Percentiles rank a stretch among this genome's conserved stretches.
These are phyloP conservation scores for Penicillium griseofulvum DNA, from an alignment of 2,329 filamentous ascomycete genomes.

Conservation along the genomic window DNA sequence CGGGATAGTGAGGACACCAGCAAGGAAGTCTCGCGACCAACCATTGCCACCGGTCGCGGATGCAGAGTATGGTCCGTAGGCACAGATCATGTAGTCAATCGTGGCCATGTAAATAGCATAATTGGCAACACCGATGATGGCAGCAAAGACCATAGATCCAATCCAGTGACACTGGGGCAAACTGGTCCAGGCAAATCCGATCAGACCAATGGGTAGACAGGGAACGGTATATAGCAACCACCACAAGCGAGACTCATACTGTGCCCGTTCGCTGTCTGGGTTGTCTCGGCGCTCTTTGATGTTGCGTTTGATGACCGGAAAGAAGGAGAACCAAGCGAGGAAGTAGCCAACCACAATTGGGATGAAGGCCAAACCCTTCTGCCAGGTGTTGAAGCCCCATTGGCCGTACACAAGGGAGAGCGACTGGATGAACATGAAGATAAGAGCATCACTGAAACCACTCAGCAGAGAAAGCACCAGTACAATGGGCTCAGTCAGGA, in stretches of 20 bases:
- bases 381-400: conserved; percentile 55
- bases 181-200: conserved; percentile 62
- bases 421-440: conserved; percentile 66
- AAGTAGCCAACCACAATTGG: conserved; percentile 59
- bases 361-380: conserved; percentile 54
- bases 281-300: conserved; percentile 46
- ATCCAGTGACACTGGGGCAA: conserved; percentile 60
- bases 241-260: conserved; percentile 64
- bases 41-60: conserved; percentile 67
- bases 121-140: conserved; percentile 63
- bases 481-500: conserved; percentile 65
- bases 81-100: conserved; percentile 67
- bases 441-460: conserved; percentile 63
- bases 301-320: conserved; percentile 55
- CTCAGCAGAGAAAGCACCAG: conserved; percentile 59
- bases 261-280: conserved; percentile 53
- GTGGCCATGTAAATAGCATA: conserved; percentile 64
- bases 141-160: conserved; percentile 58
- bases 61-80: conserved; percentile 64
- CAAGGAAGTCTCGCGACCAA: conserved; percentile 63
- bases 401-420: conserved; percentile 60
- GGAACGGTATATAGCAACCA: conserved; percentile 61
- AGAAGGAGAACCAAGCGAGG: conserved; percentile 57
- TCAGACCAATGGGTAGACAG: conserved; percentile 58
- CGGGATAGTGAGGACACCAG: conserved; percentile 61